A percentile compares a stretch with the other conserved stretches of the same genome.
phyloP scores from a whole-genome alignment of 2,329 filamentous ascomycete species.

The Hypoxylon sp. region DNA sequence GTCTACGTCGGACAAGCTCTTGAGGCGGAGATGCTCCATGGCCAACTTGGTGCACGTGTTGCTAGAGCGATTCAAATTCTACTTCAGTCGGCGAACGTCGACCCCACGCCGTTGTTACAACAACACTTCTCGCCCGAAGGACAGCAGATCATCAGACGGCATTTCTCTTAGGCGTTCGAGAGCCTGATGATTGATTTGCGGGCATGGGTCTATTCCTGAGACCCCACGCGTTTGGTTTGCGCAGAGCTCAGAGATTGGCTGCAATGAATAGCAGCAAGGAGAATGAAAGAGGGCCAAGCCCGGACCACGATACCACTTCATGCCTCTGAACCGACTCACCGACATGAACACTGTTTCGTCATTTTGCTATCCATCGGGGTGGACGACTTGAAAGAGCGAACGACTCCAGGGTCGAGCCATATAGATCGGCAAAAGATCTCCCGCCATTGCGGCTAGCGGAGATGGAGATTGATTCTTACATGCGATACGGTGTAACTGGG shows the following conservation, averaged over 20 bases:
- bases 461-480: constrained; percentile 23
- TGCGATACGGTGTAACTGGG: constrained; percentile 17
- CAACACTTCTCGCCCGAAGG: constrained; percentile 80
- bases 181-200: not conserved
- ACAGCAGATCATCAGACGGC: constrained; percentile 83
- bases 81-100: constrained; percentile 79
- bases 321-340: not conserved
- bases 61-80: constrained; percentile 84
- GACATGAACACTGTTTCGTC: not conserved
- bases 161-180: constrained; percentile 73
- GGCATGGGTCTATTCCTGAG: not conserved
- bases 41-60: constrained; percentile 83
- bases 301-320: constrained; percentile 28
- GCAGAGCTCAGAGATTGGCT: constrained; percentile 16
- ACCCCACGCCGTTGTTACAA: constrained; percentile 81
- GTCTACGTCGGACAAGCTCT: constrained; percentile 88
- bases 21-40: constrained; percentile 90
- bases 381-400: constrained; percentile 7
- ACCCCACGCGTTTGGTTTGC: not conserved
- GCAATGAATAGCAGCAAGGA: constrained; percentile 20
- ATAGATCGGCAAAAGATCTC: constrained; percentile 25
- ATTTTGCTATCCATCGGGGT: constrained; percentile 5
- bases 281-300: constrained; percentile 21
- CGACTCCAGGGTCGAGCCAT: constrained; percentile 14
- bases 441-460: constrained; percentile 18